Percentiles rank a stretch among this genome's conserved stretches.
Evolutionary conservation across 495 filamentous ascomycete genomes (phyloP).

Genomic region (Penicillium canariense): DNA sequence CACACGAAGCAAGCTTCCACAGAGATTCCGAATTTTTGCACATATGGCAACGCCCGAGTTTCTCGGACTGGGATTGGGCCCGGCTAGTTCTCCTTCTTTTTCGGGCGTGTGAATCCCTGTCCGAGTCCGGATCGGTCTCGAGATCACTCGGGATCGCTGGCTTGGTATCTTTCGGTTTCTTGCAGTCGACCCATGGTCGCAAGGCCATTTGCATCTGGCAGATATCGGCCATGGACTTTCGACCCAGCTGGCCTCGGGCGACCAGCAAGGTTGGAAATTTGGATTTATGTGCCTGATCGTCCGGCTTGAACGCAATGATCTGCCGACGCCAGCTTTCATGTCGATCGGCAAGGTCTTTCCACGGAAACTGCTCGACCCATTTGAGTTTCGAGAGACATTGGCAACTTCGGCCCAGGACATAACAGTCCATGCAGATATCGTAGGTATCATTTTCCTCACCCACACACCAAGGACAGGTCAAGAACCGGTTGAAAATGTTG

Average conservation of each 20-base stretch:
- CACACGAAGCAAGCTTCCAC: constrained; percentile 81
- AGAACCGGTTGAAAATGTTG: constrained; percentile 96
- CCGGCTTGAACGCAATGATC: constrained; percentile 65
- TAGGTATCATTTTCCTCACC: constrained; percentile 70
- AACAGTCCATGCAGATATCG: constrained; percentile 97
- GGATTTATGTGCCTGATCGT: constrained; percentile 43
- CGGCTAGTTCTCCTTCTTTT: constrained; percentile 50
- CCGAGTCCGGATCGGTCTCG: constrained; percentile 21
- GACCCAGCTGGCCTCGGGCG: constrained; percentile 58
- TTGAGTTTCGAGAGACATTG: constrained; percentile 76
- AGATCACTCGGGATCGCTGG: constrained; percentile 8
- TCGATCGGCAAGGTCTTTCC: constrained; percentile 70
- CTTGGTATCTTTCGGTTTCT: constrained; percentile 28
- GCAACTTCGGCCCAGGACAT: constrained; percentile 89
- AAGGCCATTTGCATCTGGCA: constrained; percentile 81
- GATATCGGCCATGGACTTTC: constrained; percentile 79
- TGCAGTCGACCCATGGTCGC: constrained; percentile 64
- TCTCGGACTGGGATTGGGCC: constrained; percentile 40
- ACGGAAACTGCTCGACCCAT: constrained; percentile 92
- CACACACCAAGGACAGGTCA: constrained; percentile 82
- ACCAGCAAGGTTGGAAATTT: constrained; percentile 60
- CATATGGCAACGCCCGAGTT: constrained; percentile 67
- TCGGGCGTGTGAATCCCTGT: constrained; percentile 34
- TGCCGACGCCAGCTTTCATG: constrained; percentile 80
- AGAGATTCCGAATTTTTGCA: constrained; percentile 68